phyloP scores from a whole-genome alignment of 306 rosid species.

The Rosa rugosa region DNA sequence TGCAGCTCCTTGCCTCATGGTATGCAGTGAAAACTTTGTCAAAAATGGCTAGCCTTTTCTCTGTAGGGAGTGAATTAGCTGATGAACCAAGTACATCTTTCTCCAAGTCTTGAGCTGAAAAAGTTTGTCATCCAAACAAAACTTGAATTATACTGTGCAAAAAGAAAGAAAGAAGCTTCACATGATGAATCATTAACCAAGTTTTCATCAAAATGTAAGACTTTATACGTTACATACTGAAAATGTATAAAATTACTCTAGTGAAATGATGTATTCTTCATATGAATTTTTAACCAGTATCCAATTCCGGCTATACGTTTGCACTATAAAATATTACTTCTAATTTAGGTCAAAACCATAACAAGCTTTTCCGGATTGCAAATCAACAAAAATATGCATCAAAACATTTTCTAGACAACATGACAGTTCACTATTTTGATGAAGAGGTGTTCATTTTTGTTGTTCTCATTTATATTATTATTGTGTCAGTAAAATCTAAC shows the following conservation, averaged over 20 bases:
- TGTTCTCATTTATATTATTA: background rate
- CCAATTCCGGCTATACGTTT: background rate
- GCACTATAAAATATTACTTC: background rate
- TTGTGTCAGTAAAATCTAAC: background rate
- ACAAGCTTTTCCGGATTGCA: background rate
- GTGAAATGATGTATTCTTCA: background rate
- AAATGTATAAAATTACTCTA: background rate
- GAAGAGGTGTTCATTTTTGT: background rate
- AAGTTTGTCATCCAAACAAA: constrained; percentile 34
- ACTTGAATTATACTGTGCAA: constrained; percentile 13
- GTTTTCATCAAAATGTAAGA: background rate
- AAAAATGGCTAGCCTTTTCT: constrained; percentile 71
- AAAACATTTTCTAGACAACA: background rate
- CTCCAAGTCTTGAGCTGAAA: constrained; percentile 96
- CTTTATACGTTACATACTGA: background rate
- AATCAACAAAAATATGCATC: background rate
- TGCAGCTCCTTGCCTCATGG: constrained; percentile 88
- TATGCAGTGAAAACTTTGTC: constrained; percentile 95
- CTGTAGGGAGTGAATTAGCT: constrained; percentile 72
- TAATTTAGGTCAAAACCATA: background rate
- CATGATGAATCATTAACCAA: constrained; percentile 13
- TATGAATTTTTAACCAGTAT: background rate
- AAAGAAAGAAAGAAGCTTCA: constrained; percentile 13
- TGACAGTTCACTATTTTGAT: background rate
- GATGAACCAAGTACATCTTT: constrained; percentile 70